Evolutionary conservation across 1,284 basidiomycete species (phyloP).

Genomic region (Amylostereum chailletii): DNA sequence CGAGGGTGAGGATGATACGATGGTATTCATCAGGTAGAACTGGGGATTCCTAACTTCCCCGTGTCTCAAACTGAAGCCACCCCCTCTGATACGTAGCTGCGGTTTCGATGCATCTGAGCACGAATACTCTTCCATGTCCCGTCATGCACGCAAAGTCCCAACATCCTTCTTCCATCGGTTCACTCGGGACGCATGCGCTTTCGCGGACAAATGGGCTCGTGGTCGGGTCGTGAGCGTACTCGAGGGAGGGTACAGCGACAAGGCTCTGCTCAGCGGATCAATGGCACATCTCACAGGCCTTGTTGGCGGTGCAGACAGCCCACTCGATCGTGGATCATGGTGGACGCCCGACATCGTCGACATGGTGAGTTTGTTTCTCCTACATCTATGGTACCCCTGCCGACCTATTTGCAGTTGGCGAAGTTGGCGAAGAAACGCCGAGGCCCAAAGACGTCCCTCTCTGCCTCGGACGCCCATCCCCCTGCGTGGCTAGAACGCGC

Average conservation of each 20-base stretch:
- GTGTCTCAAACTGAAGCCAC: not conserved
- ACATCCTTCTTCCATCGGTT: slow-evolving; percentile 83
- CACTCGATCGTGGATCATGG: slow-evolving; percentile 47
- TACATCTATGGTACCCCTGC: not conserved
- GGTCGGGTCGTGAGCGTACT: slow-evolving; percentile 83
- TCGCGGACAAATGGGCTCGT: slow-evolving; percentile 59
- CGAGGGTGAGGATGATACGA: slow-evolving; percentile 58
- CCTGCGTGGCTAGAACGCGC: slow-evolving; percentile 11
- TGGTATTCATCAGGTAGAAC: slow-evolving; percentile 77
- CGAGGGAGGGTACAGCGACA: slow-evolving; percentile 93
- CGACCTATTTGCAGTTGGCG: slow-evolving; percentile 47
- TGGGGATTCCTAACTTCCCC: no score
- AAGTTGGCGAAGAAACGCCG: slow-evolving; percentile 58
- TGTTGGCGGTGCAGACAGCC: slow-evolving; percentile 17
- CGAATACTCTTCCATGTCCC: slow-evolving; percentile 87
- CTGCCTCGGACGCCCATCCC: not conserved
- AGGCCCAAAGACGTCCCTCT: slow-evolving; percentile 14
- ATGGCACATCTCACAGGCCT: slow-evolving; percentile 76
- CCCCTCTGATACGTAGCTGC: slow-evolving; percentile 34
- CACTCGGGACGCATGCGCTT: slow-evolving; percentile 59
- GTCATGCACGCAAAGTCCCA: slow-evolving; percentile 88
- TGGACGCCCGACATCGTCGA: slow-evolving; percentile 61
- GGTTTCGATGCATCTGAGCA: slow-evolving; percentile 95
- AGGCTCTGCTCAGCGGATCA: slow-evolving; percentile 74
- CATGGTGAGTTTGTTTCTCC: slow-evolving; percentile 37